Evolutionary conservation across 2,329 filamentous ascomycete genomes (phyloP).

Genomic region (Simplicillium aogashimaense): DNA sequence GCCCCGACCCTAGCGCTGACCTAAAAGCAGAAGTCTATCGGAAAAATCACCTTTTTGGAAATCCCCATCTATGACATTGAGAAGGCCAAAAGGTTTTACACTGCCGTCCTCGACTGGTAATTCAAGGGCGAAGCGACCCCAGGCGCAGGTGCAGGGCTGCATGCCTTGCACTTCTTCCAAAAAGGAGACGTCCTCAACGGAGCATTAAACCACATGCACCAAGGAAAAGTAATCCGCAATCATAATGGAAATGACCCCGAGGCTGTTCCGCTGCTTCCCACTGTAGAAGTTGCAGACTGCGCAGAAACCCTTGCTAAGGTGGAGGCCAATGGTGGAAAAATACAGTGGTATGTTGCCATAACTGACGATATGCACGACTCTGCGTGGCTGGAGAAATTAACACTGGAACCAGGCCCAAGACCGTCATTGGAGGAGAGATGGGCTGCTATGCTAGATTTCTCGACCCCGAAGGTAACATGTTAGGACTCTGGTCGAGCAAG

Average conservation of each 20-base stretch:
- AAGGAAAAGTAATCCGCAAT: constrained; percentile 17
- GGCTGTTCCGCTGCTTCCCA: constrained; percentile 20
- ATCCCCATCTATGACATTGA: constrained; percentile 23
- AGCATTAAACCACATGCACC: constrained; percentile 22
- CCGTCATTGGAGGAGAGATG: constrained; percentile 20
- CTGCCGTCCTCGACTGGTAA: constrained; percentile 23
- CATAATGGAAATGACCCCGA: constrained; percentile 13
- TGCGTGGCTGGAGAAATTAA: too few species aligned
- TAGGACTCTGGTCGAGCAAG: constrained; percentile 19
- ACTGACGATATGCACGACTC: constrained; percentile 2
- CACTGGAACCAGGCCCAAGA: constrained; percentile 19
- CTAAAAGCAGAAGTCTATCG: constrained; percentile 6
- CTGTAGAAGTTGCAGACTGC: constrained; percentile 21
- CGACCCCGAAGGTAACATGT: constrained; percentile 27
- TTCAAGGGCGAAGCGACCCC: constrained; percentile 12
- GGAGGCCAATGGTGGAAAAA: constrained; percentile 19
- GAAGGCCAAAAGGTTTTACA: constrained; percentile 27
- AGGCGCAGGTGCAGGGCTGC: constrained; percentile 11
- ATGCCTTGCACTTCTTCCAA: constrained; percentile 23
- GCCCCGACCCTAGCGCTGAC: too few species aligned
- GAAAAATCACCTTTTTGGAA: constrained; percentile 28
- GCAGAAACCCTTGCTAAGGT: constrained; percentile 19
- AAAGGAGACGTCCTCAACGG: constrained; percentile 21
- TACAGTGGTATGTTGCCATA: constrained; percentile 20
- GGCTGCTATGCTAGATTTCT: constrained; percentile 24